phyloP scores from a whole-genome alignment of 208 protist species.

The Balamuthia mandrillaris region DNA sequence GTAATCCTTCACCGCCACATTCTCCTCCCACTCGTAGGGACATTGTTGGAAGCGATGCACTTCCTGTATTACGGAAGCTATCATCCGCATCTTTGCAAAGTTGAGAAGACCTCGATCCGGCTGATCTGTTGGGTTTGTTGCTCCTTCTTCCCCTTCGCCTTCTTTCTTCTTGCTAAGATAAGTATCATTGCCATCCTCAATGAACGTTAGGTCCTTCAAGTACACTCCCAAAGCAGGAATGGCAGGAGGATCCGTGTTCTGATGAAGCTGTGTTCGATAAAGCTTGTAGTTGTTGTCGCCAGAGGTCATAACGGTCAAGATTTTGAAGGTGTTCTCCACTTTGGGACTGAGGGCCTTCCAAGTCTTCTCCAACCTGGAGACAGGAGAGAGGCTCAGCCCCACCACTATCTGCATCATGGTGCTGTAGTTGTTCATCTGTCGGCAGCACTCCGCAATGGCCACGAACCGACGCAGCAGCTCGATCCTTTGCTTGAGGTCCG shows the following conservation, averaged over 20 bases:
- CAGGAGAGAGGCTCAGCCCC: neutral
- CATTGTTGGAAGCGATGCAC: neutral
- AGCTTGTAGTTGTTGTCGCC: neutral
- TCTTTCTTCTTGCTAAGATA: no score
- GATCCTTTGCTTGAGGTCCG: neutral
- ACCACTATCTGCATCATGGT: neutral
- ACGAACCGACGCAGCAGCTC: neutral
- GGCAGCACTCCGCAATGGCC: neutral
- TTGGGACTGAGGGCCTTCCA: neutral
- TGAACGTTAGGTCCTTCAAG: neutral
- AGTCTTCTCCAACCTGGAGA: neutral
- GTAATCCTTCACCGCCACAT: neutral
- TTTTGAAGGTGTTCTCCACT: neutral
- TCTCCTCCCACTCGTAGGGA: neutral
- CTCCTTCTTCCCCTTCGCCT: no score
- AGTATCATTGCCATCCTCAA: neutral
- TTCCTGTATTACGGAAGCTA: neutral
- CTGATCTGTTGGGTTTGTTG: neutral
- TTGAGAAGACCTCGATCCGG: neutral
- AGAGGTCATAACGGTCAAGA: neutral
- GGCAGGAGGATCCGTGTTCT: neutral
- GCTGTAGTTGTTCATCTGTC: neutral
- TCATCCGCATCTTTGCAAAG: neutral
- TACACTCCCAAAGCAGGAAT: neutral
- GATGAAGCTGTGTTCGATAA: neutral